Conservation (phyloP, 352 stramenopile species). For the Globisporangium polare region DNA sequence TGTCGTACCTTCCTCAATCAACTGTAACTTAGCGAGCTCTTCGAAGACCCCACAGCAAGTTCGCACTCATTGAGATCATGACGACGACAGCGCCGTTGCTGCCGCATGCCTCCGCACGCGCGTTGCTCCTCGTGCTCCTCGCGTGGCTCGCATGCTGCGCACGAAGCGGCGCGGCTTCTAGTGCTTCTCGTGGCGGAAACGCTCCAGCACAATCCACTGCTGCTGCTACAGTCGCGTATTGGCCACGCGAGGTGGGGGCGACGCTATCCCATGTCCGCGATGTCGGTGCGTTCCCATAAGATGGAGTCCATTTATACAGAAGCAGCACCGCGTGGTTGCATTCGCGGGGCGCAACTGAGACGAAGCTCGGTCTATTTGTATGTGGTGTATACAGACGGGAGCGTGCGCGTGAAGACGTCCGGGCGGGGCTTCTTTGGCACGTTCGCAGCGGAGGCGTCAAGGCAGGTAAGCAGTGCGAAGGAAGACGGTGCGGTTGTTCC, state of each 20-base stretch:
- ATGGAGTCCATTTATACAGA: not conserved
- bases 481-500: not conserved
- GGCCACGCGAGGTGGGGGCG: constrained; percentile 24
- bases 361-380: not conserved
- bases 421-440: constrained; percentile 24
- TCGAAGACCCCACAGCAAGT: not conserved
- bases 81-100: too few species aligned
- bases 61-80: not conserved
- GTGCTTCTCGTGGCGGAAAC: not conserved
- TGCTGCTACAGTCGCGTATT: constrained; percentile 22
- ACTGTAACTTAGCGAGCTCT: not conserved
- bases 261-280: constrained; percentile 19
- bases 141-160: not conserved
- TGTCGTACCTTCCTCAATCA: too few species aligned
- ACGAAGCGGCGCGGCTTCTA: not conserved
- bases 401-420: constrained; percentile 19
- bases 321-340: not conserved
- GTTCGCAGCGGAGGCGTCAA: constrained; percentile 16
- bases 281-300: constrained; percentile 13
- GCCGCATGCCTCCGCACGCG: not conserved
- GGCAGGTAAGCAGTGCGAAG: constrained; percentile 12
- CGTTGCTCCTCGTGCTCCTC: not conserved
- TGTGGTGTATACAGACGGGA: constrained; percentile 17
- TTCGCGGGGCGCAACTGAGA: not conserved
- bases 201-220: not conserved